These are phyloP conservation scores for Rhodosporidiobolus odoratus DNA, from an alignment of 768 basidiomycete species.

Conservation along the genomic window DNA sequence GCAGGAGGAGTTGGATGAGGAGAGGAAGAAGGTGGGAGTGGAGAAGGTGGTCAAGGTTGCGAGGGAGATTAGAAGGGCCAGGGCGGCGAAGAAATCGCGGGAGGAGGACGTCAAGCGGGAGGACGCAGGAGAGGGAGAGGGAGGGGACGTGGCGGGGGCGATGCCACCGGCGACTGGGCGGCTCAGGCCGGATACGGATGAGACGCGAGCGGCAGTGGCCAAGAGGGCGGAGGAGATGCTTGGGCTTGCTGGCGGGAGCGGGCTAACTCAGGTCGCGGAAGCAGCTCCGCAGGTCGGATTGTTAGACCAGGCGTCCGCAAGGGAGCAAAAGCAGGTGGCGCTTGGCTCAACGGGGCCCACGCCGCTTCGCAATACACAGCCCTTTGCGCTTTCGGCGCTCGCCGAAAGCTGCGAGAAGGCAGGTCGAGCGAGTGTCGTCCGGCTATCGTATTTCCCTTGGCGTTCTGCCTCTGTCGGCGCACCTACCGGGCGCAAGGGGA, in stretches of 20 bases:
- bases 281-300: no score
- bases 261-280: not conserved
- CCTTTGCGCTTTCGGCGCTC: constrained; percentile 11
- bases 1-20: constrained; percentile 21
- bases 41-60: constrained; percentile 18
- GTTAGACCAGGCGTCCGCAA: no score
- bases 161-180: constrained; percentile 19
- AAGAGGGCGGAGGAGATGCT: constrained; percentile 11
- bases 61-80: constrained; percentile 23
- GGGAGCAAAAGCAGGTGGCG: no score
- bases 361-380: constrained; percentile 19
- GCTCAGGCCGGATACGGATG: not conserved
- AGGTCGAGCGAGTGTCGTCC: not conserved
- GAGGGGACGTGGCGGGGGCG: not conserved
- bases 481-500: not conserved
- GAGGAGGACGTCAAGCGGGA: not conserved
- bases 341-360: no score
- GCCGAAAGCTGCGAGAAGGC: constrained; percentile 1
- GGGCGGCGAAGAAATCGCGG: not conserved
- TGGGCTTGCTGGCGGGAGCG: not conserved
- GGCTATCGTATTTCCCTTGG: not conserved
- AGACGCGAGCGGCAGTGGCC: not conserved
- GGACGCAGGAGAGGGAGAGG: not conserved
- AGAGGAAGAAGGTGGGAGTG: constrained; percentile 11
- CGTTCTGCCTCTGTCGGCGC: not conserved